Evolutionary conservation across 192 early-diverging fungal genomes (phyloP).

Genomic region (Podila minutissima): DNA sequence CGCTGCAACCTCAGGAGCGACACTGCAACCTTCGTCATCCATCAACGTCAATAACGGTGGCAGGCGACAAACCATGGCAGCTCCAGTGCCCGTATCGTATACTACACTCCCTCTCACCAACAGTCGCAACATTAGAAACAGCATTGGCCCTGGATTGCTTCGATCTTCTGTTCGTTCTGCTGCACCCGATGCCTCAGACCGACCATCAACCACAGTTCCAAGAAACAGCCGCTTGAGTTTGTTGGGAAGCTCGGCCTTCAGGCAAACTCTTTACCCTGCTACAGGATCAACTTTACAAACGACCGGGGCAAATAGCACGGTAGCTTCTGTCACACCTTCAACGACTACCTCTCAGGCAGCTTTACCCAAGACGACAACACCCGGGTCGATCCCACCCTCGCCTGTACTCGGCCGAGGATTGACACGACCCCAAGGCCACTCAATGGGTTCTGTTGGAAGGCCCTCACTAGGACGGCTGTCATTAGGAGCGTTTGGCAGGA

Average conservation of each 20-base stretch:
- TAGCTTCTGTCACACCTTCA: background rate
- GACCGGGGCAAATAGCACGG: background rate
- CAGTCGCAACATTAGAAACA: constrained; percentile 11
- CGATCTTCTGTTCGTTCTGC: background rate
- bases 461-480: no score
- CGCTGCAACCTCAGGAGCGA: constrained; percentile 24
- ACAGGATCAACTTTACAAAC: background rate
- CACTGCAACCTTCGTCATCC: background rate
- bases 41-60: background rate
- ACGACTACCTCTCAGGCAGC: no score
- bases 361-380: no score
- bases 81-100: background rate
- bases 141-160: constrained; percentile 12
- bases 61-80: constrained; percentile 36
- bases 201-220: background rate
- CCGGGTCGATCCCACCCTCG: no score
- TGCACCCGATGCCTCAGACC: background rate
- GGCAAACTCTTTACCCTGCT: background rate
- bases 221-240: constrained; percentile 16
- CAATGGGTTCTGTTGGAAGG: no score
- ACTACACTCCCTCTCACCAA: background rate
- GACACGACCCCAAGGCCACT: no score
- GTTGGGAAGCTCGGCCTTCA: background rate
- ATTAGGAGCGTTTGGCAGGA: no score
- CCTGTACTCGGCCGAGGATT: no score